Evolutionary conservation across 768 basidiomycete species (phyloP), one percentile per base, ranked within the genome.

Genomic region (Mycena capillaripes): DNA sequence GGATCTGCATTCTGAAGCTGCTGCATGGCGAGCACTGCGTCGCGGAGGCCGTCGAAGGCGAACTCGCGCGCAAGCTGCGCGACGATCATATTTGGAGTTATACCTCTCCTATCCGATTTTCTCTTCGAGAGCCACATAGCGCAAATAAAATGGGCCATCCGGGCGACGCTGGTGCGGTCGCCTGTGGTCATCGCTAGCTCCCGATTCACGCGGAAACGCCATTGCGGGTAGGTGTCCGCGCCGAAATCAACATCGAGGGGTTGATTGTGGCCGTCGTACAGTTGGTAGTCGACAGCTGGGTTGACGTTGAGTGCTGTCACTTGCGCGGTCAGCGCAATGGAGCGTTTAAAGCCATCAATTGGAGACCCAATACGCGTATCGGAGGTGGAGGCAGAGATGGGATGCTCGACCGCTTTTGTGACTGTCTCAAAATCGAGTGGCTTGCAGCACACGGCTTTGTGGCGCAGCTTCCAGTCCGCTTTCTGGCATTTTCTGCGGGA

Each of bases 181-280:
- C 61, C 69, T 4, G 69, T 58, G 25, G 69, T 70, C 61, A 70
- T 63, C 25, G 61, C 69, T 1, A 21, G 14, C 27, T 63, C 55
- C 5, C 69, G 42, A 1, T 0, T 1, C 0, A 3, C 21, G 19
- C 61, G 69, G 32, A 70, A 64, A 4, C 23, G 2, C 1, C 4
- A 4, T n/a, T 69, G 59, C 1, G 21, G 9, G 38, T 61, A 23
- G 6, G n/a, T 8, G n/a, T 52, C 30, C 21, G 38, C 38, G 10
- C 50, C 52, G 17, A 42, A 55, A 42, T 69, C 30, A 14, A 61
- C 3, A 17, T 10, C 10, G 16, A n/a, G 2, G 1, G 25, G 17
- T 1, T 21, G 21, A 25, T 16, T 16, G 17, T 42, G 4, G 29
- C 16, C 12, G 25, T 36, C 21, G 10, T 61, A 32, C 9, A 69